phyloP scores from a whole-genome alignment of 2,329 filamentous ascomycete genomes.

The Pseudovirgaria hyperparasitica region DNA sequence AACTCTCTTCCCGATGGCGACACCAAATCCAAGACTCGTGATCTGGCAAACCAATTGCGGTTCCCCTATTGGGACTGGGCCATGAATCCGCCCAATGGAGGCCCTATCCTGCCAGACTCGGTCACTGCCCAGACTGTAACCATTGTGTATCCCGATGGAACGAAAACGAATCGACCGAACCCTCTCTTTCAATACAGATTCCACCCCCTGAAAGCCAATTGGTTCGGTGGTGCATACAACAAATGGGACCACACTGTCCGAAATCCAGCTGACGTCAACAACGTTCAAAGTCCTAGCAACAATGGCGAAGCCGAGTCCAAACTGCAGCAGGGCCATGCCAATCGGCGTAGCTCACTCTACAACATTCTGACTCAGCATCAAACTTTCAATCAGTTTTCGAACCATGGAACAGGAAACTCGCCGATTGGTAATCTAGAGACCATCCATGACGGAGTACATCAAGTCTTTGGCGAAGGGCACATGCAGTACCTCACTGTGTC shows the following conservation, averaged over 20 bases:
- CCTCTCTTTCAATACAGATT: constrained; percentile 25
- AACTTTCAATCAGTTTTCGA: constrained; percentile 7
- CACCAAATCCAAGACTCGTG: constrained; percentile 18
- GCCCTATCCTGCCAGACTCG: constrained; percentile 20
- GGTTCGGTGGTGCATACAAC: constrained; percentile 25
- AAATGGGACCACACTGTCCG: constrained; percentile 53
- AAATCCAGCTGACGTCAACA: constrained; percentile 9
- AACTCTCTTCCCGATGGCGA: constrained; percentile 20
- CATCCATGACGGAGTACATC: constrained; percentile 10
- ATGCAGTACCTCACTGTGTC: constrained; percentile 57
- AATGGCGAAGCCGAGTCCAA: constrained; percentile 5
- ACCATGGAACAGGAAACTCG: constrained; percentile 3
- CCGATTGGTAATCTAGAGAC: constrained; percentile 6
- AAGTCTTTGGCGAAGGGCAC: constrained; percentile 40
- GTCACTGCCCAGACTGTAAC: constrained; percentile 21
- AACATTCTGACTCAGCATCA: constrained; percentile 9
- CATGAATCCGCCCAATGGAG: constrained; percentile 12
- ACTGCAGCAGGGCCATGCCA: constrained; percentile 3
- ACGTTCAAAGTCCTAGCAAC: constrained; percentile 33
- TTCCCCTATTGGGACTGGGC: constrained; percentile 35
- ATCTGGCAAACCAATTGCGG: constrained; percentile 25
- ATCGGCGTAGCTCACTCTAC: constrained; percentile 7
- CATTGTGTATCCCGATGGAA: constrained; percentile 24
- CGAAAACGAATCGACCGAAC: constrained; percentile 16
- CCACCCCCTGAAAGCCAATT: constrained; percentile 43